These are phyloP conservation scores for Gentiana macrophylla DNA, from an alignment of 257 asterid species.

Conservation along the genomic window DNA sequence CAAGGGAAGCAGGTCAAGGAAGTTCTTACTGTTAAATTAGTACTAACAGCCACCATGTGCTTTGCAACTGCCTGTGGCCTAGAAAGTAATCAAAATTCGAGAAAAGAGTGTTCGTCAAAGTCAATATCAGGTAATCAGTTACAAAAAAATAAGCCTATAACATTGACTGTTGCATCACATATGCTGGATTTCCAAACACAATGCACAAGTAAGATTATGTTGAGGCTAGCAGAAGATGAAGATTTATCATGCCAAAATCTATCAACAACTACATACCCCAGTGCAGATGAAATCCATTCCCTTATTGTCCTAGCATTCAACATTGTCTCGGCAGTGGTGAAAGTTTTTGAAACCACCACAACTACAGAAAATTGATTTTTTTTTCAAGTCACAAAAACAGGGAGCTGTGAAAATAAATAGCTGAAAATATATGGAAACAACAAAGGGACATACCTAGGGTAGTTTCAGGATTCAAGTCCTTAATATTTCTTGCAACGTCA, in stretches of 20 bases:
- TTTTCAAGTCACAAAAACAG: constrained; percentile 1
- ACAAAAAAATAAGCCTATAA: too few relatives aligned
- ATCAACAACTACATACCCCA: constrained; percentile 54
- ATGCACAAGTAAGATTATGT: not conserved
- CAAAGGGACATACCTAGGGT: constrained; percentile 55
- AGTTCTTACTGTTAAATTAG: constrained; percentile 63
- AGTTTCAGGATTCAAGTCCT: constrained; percentile 91
- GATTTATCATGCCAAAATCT: not conserved
- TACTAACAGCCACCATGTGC: constrained; percentile 99
- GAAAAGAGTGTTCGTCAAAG: not conserved
- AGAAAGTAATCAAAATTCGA: not conserved
- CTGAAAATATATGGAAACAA: constrained; percentile 1
- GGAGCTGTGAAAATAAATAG: too few relatives aligned
- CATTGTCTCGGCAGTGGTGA: constrained; percentile 99
- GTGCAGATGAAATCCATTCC: constrained; percentile 90
- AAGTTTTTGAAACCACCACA: constrained; percentile 96
- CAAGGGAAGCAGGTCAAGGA: constrained; percentile 13
- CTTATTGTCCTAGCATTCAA: constrained; percentile 90
- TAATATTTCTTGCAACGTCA: constrained; percentile 75
- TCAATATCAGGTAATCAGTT: not conserved
- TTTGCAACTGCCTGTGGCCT: constrained; percentile 97
- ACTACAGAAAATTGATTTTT: constrained; percentile 32
- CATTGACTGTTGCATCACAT: too few relatives aligned
- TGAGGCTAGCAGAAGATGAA: not conserved
- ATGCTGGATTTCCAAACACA: not conserved